A percentile compares a stretch with the other conserved stretches of the same genome.
phyloP scores from a whole-genome alignment of 768 basidiomycete genomes.

The Lactarius tabidus region DNA sequence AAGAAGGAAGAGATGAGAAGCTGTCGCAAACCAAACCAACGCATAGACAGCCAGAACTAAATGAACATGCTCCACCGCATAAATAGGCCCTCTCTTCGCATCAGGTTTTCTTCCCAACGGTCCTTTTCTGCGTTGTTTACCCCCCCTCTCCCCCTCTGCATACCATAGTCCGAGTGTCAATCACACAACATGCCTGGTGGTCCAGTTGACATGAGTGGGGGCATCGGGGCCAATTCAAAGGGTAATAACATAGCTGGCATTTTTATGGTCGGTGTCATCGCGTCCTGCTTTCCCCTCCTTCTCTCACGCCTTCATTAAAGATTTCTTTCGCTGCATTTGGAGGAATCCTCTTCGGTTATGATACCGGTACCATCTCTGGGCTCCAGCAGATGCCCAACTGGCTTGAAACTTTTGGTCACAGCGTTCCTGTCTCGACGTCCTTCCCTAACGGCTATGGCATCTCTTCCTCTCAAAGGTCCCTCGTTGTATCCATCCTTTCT shows the following conservation, averaged over 20 bases:
- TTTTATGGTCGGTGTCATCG: slow-evolving; percentile 32
- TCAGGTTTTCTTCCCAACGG: slow-evolving; percentile 1
- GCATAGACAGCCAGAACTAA: neutral
- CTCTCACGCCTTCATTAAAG: slow-evolving; percentile 12
- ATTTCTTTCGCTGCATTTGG: slow-evolving; percentile 38
- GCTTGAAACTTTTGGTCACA: slow-evolving; percentile 47
- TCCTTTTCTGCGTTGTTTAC: neutral
- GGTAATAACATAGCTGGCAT: slow-evolving; percentile 34
- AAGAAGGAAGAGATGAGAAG: neutral
- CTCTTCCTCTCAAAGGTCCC: slow-evolving; percentile 42
- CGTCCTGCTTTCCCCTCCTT: neutral
- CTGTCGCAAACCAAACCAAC: slow-evolving; percentile 4
- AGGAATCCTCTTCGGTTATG: slow-evolving; percentile 57
- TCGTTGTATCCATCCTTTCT: slow-evolving; percentile 68
- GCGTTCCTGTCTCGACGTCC: slow-evolving; percentile 25
- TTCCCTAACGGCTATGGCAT: slow-evolving; percentile 33
- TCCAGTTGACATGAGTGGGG: slow-evolving; percentile 20
- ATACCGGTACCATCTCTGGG: slow-evolving; percentile 82
- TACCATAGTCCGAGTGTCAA: neutral
- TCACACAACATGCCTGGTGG: slow-evolving; percentile 25
- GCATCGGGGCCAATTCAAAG: slow-evolving; percentile 24
- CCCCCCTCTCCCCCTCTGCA: neutral
- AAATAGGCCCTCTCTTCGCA: slow-evolving; percentile 4
- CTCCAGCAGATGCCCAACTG: slow-evolving; percentile 63
- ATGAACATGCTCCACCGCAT: slow-evolving; percentile 5